Base-by-base conservation (phyloP, 805 yeast species). In the Metschnikowia arizonensis region DNA sequence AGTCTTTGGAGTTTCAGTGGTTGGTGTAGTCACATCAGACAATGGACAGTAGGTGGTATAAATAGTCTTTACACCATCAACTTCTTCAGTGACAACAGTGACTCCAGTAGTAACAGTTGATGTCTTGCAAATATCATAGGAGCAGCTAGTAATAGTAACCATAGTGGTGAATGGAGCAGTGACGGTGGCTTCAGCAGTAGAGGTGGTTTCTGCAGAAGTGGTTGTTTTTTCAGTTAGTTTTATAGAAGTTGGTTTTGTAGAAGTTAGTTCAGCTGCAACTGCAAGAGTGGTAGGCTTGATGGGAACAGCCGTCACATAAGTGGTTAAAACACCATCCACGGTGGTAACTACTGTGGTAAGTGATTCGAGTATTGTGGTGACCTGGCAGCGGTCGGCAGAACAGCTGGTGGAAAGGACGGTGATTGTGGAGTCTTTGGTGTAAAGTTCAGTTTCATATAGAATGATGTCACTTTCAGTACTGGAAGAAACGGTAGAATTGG, bases 261-360 rank as follows among this genome's bases (percentile, higher is more conserved):
- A 4, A 26, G 43, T 21, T 17, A 39, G 35, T 15, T 38, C 36
- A 14, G 34, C 32, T 5, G 35, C 14, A n/a, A 37, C 23, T 11
- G 45, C 12, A 5, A n/a, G 31, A 17, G 39, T 31, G 23, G 42
- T 17, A 5, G 45, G 23, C 4, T 49, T 48, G 31, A 50, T 55
- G 14, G 72, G 73, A 14, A 61, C 51, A 6, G 49, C 65, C 5
- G 68, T 61, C 25, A 68, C 65, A 35, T 66, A 43, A 8, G 68
- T 68, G n/a, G 75, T 69, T 54, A 64, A 60, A 18, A 64, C 46
- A 26, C 76, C 76, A 45, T 70, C 63, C 6, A 67, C 60, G 5
- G 67, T 63, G 32, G 72, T 56, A 26, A 72, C 66, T 44, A 58
- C 62, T 14, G 73, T 68, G 33, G 72, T 58, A 36, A 47, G 48